Base-by-base conservation (phyloP, 768 basidiomycete species). In the Suillus sp. region DNA sequence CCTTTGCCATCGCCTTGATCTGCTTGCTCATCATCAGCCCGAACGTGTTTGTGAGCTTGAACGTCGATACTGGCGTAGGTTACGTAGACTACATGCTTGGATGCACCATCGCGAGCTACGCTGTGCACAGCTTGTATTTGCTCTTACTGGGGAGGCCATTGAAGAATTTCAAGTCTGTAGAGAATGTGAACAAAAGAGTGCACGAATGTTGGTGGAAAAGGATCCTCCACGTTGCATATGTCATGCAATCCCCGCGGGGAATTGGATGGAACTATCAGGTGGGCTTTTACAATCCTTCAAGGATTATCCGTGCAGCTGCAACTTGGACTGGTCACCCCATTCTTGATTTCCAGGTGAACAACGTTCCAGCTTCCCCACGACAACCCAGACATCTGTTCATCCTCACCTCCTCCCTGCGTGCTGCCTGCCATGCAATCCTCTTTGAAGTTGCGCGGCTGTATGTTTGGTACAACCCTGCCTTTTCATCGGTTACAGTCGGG, bases 231-330 rank as follows among this genome's bases (percentile, higher is more conserved):
- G 16, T 62, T 14, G 20, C 45, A 1, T 18, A 30, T 38, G 37
- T 62, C 45, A 30, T 42, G 18, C 54, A 58, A 2, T 62, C 47
- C n/a, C 64, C 64, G 11, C 27, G 56, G 9, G 64, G 48, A 22
- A 8, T 65, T 7, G 64, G 64, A 50, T 65, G 64, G 61, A 57
- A 43, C 11, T 53, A 57, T 54, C 42, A 51, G 45, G 64, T 62
- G n/a, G 2, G 35, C 22, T 7, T 61, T 20, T 64, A 11, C 50
- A 11, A 43, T 25, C 55, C 20, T 13, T 32, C n/a, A n/a, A n/a
- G n/a, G n/a, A n/a, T n/a, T n/a, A n/a, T n/a, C n/a, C n/a, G n/a
- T n/a, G 38, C 13, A 11, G 25, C 18, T n/a, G 4, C 9, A 45
- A 22, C 11, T 45, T 16, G 14, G 13, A 42, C 6, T n/a, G 34